These are phyloP conservation scores for Lachancea quebecensis DNA, from an alignment of 805 yeast genomes.

Conservation along the genomic window DNA sequence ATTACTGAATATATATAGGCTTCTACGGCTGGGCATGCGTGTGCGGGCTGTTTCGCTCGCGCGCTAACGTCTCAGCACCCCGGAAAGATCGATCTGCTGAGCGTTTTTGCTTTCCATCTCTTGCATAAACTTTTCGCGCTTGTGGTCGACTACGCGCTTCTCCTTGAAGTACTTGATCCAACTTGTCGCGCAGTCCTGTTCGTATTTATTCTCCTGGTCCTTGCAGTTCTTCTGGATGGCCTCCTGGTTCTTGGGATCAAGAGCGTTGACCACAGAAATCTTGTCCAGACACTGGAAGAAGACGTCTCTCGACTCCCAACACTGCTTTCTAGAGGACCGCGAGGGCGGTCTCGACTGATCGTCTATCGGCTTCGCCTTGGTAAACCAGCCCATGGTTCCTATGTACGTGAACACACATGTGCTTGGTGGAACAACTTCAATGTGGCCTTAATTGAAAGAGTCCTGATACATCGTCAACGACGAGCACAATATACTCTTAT, in stretches of 20 bases:
- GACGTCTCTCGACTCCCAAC: constrained; percentile 87
- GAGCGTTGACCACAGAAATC: constrained; percentile 61
- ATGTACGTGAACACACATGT: background rate
- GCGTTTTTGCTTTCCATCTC: constrained; percentile 51
- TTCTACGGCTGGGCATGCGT: no score
- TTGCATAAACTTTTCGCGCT: constrained; percentile 58
- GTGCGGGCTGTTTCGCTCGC: background rate
- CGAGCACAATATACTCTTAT: no score
- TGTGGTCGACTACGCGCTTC: constrained; percentile 71
- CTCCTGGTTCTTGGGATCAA: constrained; percentile 43
- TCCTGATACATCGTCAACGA: no score
- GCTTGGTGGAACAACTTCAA: no score
- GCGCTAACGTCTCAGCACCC: constrained; percentile 4
- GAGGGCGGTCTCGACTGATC: constrained; percentile 11
- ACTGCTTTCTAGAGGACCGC: constrained; percentile 60
- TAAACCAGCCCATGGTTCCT: constrained; percentile 12
- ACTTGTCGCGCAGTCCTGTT: constrained; percentile 70
- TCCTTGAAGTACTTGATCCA: constrained; percentile 92
- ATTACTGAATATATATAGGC: background rate
- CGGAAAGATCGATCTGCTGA: constrained; percentile 7
- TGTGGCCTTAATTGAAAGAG: background rate
- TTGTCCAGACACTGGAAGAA: constrained; percentile 70
- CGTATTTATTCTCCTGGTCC: constrained; percentile 48
- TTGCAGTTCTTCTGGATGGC: constrained; percentile 54
- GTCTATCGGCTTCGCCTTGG: constrained; percentile 10